phyloP scores from a whole-genome alignment of 495 filamentous ascomycete species.

The Hypoxylon fuscum region DNA sequence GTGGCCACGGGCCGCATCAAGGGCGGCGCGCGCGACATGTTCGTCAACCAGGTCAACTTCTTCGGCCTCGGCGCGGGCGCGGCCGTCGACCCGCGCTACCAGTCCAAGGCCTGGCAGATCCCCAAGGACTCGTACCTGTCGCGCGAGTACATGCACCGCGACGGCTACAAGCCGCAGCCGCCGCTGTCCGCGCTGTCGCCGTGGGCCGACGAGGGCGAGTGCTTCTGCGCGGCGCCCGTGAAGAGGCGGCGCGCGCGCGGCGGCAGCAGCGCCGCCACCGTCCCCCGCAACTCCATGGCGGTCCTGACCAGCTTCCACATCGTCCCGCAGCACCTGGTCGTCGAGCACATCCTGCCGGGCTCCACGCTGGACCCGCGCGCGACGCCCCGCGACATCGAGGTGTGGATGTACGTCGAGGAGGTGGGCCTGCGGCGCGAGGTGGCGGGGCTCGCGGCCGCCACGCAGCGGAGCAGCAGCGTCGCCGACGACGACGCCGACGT shows the following conservation, averaged over 20 bases:
- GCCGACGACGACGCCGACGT: too few species aligned
- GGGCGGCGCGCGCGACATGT: conserved; percentile 34
- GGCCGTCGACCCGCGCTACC: conserved; percentile 37
- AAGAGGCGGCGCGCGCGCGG: conserved; percentile 34
- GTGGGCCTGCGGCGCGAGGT: conserved; percentile 39
- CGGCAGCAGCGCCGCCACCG: too few species aligned
- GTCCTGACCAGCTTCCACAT: conserved; percentile 58
- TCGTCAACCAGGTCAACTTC: conserved; percentile 53
- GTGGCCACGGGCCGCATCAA: conserved; percentile 41
- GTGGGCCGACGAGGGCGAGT: conserved; percentile 72
- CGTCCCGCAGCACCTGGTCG: conserved; percentile 63
- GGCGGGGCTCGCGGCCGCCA: conserved; percentile 39
- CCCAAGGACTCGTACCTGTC: conserved; percentile 15
- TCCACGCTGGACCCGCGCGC: conserved; percentile 63
- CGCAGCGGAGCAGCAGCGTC: conserved; percentile 34
- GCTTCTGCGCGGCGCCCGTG: conserved; percentile 67
- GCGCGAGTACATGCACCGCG: conserved; percentile 18
- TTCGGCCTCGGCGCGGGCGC: conserved; percentile 51
- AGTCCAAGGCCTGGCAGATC: conserved; percentile 41
- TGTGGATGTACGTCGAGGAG: conserved; percentile 62
- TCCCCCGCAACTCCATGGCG: conserved; percentile 58
- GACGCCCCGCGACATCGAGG: conserved; percentile 68
- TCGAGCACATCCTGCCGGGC: conserved; percentile 68
- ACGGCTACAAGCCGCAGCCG: conserved; percentile 35
- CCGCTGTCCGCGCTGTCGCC: conserved; percentile 57